phyloP scores from a whole-genome alignment of 129 eudicot species.

The Helianthus tuberosus region DNA sequence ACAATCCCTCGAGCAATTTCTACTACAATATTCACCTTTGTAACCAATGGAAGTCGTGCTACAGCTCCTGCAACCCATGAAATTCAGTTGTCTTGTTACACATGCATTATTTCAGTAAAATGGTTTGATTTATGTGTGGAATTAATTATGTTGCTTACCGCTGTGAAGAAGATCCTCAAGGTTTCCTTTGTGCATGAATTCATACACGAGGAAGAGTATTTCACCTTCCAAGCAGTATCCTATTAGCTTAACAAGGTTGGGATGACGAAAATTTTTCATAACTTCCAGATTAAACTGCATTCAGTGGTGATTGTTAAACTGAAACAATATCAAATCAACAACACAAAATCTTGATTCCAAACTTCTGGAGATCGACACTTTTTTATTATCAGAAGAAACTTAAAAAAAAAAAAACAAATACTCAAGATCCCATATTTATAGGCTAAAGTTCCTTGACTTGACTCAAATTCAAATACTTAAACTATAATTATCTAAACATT shows the following conservation, averaged over 20 bases:
- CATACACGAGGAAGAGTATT: slow-evolving; percentile 16
- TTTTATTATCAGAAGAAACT: too few species aligned
- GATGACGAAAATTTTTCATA: slow-evolving; percentile 12
- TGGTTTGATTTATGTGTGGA: neutral
- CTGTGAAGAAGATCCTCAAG: neutral
- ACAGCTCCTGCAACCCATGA: slow-evolving; percentile 6
- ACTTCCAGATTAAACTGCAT: slow-evolving; percentile 5
- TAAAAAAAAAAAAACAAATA: too few species aligned
- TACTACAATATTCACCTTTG: slow-evolving; percentile 3
- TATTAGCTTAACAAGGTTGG: slow-evolving; percentile 16
- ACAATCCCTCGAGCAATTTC: slow-evolving; percentile 17
- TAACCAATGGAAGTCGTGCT: slow-evolving; percentile 7
- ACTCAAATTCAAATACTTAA: too few species aligned
- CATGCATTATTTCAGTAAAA: too few species aligned
- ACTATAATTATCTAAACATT: too few species aligned
- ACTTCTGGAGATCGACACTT: too few species aligned
- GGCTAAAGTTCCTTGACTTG: too few species aligned
- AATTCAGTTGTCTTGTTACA: neutral
- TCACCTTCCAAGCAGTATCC: slow-evolving; percentile 11
- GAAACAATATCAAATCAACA: too few species aligned
- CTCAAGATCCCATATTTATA: too few species aligned
- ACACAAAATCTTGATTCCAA: too few species aligned
- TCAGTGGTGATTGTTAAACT: neutral
- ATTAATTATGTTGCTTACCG: neutral
- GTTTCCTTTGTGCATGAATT: slow-evolving; percentile 2